A percentile compares a stretch with the other conserved stretches of the same genome.
phyloP scores from a whole-genome alignment of 345 rosid species.

The Microthlaspi erraticum region DNA sequence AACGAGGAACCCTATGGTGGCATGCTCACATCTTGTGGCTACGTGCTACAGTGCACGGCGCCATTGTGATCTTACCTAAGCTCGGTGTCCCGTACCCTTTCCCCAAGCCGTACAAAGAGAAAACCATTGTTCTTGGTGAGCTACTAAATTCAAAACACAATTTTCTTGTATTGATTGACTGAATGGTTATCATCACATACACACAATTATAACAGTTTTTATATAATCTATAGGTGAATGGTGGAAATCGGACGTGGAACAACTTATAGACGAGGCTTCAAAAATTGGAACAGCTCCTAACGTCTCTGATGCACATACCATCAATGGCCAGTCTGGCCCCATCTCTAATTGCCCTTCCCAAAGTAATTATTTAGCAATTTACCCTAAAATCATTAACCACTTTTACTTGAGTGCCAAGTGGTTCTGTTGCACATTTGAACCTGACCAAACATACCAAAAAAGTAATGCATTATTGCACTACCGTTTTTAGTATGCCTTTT shows the following conservation, averaged over 20 bases:
- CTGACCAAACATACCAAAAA: background rate
- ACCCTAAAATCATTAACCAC: background rate
- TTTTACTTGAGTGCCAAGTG: background rate
- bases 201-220: background rate
- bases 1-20: conserved; percentile 83
- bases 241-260: conserved; percentile 97
- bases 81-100: conserved; percentile 88
- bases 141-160: conserved; percentile 31
- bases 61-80: conserved; percentile 77
- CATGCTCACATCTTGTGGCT: conserved; percentile 97
- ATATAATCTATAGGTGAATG: conserved; percentile 63
- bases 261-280: conserved; percentile 69
- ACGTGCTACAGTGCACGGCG: conserved; percentile 91
- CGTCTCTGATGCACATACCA: conserved; percentile 91
- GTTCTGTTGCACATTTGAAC: background rate
- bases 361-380: conserved; percentile 42
- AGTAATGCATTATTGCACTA: background rate
- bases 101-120: conserved; percentile 72
- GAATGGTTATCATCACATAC: background rate
- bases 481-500: background rate
- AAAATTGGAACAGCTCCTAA: conserved; percentile 71
- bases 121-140: conserved; percentile 52
- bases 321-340: conserved; percentile 80
- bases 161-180: background rate
- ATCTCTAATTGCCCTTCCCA: conserved; percentile 57